phyloP scores from a whole-genome alignment of 352 stramenopile genomes.

The Globisporangium alternatum region DNA sequence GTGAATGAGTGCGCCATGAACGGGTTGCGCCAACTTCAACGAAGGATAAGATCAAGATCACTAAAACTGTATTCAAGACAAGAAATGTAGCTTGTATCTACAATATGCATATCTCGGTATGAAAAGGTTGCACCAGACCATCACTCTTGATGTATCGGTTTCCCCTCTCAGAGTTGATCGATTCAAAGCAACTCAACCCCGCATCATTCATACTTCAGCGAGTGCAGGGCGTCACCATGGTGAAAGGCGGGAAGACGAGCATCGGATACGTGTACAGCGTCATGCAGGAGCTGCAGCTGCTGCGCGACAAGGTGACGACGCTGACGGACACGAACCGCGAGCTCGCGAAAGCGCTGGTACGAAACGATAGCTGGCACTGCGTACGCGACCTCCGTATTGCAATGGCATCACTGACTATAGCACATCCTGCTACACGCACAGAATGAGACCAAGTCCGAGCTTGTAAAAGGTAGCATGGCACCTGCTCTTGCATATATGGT shows the following conservation, averaged over 20 bases:
- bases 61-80: not conserved
- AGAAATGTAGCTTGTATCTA: not conserved
- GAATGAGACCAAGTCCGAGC: slow-evolving; percentile 57
- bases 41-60: not conserved
- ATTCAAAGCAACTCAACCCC: not conserved
- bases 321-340: slow-evolving; percentile 59
- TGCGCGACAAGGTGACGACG: slow-evolving; percentile 39
- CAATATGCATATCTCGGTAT: not conserved
- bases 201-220: not conserved
- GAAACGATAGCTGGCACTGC: not conserved
- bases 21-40: slow-evolving; percentile 4
- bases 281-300: slow-evolving; percentile 58
- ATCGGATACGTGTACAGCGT: slow-evolving; percentile 51
- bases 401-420: not conserved
- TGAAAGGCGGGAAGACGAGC: slow-evolving; percentile 26
- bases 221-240: slow-evolving; percentile 20
- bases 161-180: slow-evolving; percentile 11
- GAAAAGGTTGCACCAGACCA: not conserved
- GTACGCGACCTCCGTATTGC: not conserved
- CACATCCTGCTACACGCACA: slow-evolving; percentile 13
- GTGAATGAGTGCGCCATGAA: not conserved
- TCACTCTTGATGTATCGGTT: slow-evolving; percentile 5
- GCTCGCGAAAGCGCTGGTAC: slow-evolving; percentile 62
- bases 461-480: slow-evolving; percentile 33
- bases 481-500: not conserved